Percentiles rank a stretch among this genome's conserved stretches.
These are phyloP conservation scores for Gossypium thurberi DNA, from an alignment of 345 rosid genomes.

Conservation along the genomic window DNA sequence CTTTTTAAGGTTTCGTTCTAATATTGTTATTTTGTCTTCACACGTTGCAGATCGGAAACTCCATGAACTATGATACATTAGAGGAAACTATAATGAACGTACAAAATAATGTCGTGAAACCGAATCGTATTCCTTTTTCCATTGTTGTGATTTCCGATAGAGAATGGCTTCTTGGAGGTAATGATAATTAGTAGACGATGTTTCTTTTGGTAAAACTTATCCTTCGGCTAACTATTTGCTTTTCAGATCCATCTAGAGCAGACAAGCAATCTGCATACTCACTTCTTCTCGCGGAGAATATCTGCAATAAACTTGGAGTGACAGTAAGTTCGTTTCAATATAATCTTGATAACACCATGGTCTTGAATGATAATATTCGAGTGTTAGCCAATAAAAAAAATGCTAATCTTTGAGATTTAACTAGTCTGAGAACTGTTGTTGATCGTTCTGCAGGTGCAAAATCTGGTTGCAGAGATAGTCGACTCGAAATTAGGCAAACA, in stretches of 20 bases:
- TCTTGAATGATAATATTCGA: neutral
- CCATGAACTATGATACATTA: conserved; percentile 65
- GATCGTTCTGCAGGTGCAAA: conserved; percentile 55
- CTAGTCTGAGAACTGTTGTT: neutral
- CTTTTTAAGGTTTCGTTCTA: conserved; percentile 4
- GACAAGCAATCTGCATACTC: conserved; percentile 89
- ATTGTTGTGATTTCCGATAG: conserved; percentile 81
- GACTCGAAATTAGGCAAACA: conserved; percentile 93
- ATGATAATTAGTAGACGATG: neutral
- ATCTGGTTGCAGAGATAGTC: conserved; percentile 85
- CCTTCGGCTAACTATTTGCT: conserved; percentile 20
- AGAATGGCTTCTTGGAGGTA: conserved; percentile 85
- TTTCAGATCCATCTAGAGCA: conserved; percentile 78
- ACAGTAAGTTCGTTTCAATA: conserved; percentile 34
- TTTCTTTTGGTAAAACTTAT: conserved; percentile 9
- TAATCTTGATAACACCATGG: neutral
- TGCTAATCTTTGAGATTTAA: neutral
- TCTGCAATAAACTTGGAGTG: conserved; percentile 79
- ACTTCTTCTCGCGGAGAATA: conserved; percentile 88
- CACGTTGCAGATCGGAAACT: conserved; percentile 70
- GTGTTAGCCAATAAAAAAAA: neutral
- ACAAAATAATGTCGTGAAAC: conserved; percentile 40
- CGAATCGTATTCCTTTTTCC: conserved; percentile 54
- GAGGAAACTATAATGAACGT: conserved; percentile 57
- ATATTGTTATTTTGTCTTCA: conserved; percentile 10